phyloP scores from a whole-genome alignment of 2,329 filamentous ascomycete genomes.

The Apiospora rasikravindrae region DNA sequence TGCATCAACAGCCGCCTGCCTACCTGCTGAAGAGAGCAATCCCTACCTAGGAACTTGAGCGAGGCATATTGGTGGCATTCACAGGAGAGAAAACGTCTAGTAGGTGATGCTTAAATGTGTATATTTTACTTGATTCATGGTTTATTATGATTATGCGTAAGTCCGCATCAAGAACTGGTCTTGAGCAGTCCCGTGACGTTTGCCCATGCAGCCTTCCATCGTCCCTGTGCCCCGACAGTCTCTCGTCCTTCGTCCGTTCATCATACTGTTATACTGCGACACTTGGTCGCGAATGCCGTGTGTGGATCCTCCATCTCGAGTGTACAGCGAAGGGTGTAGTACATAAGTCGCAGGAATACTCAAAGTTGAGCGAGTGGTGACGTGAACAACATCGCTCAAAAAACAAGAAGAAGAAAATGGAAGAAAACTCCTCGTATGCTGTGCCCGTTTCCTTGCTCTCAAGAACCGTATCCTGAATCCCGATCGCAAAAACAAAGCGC shows the following conservation, averaged over 20 bases:
- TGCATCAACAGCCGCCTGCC: too few species aligned
- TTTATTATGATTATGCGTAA: conserved; percentile 13
- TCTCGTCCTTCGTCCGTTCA: not conserved
- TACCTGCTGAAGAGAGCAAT: not conserved
- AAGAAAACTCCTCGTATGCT: conserved; percentile 6
- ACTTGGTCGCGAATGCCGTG: not conserved
- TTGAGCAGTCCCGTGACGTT: conserved; percentile 13
- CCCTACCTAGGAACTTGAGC: too few species aligned
- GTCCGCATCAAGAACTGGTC: conserved; percentile 1
- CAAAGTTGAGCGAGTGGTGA: conserved; percentile 3
- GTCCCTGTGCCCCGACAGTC: conserved; percentile 6
- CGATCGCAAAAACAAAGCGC: not conserved
- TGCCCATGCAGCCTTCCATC: conserved; percentile 11
- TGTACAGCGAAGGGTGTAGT: conserved; percentile 1
- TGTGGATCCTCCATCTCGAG: not conserved
- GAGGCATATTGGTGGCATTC: not conserved
- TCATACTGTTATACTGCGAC: conserved; percentile 14
- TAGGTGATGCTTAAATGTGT: not conserved
- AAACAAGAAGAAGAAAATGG: conserved; percentile 3
- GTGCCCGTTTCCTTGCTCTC: conserved; percentile 4
- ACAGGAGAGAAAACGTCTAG: not conserved
- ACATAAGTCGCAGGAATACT: conserved; percentile 6
- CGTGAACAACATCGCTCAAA: conserved; percentile 14
- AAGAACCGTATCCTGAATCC: conserved; percentile 7
- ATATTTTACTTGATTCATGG: not conserved